Percentiles rank a stretch among this genome's conserved stretches.
Conservation (phyloP, 495 filamentous ascomycete species). For the Patellaria atrata region DNA sequence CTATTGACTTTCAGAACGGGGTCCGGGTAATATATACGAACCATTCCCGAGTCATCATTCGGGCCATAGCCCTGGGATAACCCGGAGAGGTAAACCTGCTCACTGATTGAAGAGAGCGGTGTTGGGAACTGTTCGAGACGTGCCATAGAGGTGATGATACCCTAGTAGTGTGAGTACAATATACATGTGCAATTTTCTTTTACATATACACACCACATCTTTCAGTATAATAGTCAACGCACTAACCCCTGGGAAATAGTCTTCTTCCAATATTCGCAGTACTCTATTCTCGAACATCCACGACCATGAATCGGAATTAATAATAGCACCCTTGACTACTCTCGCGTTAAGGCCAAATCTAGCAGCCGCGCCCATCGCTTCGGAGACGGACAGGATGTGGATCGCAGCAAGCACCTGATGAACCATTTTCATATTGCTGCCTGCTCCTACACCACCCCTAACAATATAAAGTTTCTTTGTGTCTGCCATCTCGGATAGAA, state of each 20-base stretch:
- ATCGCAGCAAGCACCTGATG: slow-evolving; percentile 71
- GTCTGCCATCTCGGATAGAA: slow-evolving; percentile 49
- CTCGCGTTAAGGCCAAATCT: slow-evolving; percentile 49
- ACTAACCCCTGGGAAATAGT: slow-evolving; percentile 48
- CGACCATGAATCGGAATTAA: slow-evolving; percentile 46
- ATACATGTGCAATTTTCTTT: no score
- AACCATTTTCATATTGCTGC: slow-evolving; percentile 81
- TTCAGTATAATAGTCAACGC: slow-evolving; percentile 68
- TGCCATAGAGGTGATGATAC: slow-evolving; percentile 61
- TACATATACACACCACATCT: slow-evolving; percentile 47
- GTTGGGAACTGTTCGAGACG: slow-evolving; percentile 45
- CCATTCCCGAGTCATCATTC: slow-evolving; percentile 57
- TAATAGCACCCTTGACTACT: slow-evolving; percentile 40
- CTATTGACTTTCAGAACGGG: slow-evolving; percentile 28
- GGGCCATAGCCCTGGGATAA: slow-evolving; percentile 45
- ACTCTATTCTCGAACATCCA: slow-evolving; percentile 77
- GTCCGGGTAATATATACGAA: slow-evolving; percentile 42
- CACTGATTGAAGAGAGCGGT: slow-evolving; percentile 56
- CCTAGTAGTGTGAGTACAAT: slow-evolving; percentile 25
- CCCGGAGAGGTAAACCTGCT: slow-evolving; percentile 52
- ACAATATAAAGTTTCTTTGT: slow-evolving; percentile 57
- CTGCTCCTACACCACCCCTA: slow-evolving; percentile 55
- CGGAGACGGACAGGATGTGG: slow-evolving; percentile 57
- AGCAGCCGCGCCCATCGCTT: slow-evolving; percentile 60
- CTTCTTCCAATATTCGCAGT: slow-evolving; percentile 52